Evolutionary conservation across 306 rosid species (phyloP), one percentile per base, ranked within the genome.

Genomic region (Lathyrus aphaca): DNA sequence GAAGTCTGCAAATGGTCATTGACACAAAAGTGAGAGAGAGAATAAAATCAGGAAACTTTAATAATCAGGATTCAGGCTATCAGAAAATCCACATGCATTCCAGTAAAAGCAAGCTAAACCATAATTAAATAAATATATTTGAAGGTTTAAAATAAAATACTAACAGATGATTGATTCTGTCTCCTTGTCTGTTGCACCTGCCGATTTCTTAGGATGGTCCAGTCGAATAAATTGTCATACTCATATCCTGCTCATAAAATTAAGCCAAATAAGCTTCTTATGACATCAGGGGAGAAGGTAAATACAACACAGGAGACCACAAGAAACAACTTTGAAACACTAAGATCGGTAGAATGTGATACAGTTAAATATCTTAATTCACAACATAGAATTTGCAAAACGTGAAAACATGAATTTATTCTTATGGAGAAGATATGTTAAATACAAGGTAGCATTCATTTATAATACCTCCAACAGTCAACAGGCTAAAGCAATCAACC

Each of bases 201-300:
- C 74, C 85, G 90, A 54, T 82, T 71, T 79, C 88, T 90, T 65
- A 86, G 80, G 78, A 90, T 74, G 77, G 97, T 88, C 97, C 97
- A 90, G 88, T 90, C 97, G 66, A 73, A 90, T 68, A 86, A 75
- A 71, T 65, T 53, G 69, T 90, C 97, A 55, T 63, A 71, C 16
- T 84, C 85, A 70, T 74, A 88, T 78, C 92, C 96, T 90, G 95
- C 63, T 29, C 79, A 81, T 66, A 29, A 56, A 48, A 49, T 44
- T 43, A 55, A 68, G 83, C 77, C 60, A 77, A 77, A 70, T 23
- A 62, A 76, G 65, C 17, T 68, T 21, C 40, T 62, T 60, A 23
- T 32, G 25, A 43, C 23, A 27, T 32, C 30, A 40, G 57, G 13
- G 50, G 37, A 48, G 73, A 74, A 74, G 63, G 55, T 11, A 66